These are phyloP conservation scores for Blastobotrys capitulatus DNA, from an alignment of 1,139 yeast species.

Conservation along the genomic window DNA sequence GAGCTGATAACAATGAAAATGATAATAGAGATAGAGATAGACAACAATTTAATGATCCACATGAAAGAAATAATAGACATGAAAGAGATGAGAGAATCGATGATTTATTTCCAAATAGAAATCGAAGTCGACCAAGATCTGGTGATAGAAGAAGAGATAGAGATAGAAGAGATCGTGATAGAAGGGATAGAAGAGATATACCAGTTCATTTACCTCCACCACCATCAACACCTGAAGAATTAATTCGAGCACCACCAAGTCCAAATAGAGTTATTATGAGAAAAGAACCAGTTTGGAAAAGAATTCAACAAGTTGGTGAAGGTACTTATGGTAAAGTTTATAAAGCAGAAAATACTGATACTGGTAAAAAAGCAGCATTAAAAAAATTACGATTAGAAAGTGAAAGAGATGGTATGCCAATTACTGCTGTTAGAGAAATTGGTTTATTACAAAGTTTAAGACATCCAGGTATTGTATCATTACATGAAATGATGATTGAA, in stretches of 20 bases:
- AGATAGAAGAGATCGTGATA: too few relatives aligned
- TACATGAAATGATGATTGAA: conserved; percentile 88
- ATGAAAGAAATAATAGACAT: not conserved
- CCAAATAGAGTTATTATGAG: conserved; percentile 7
- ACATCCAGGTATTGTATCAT: conserved; percentile 74
- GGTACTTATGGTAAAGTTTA: conserved; percentile 82
- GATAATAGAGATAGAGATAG: not conserved
- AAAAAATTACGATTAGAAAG: conserved; percentile 77
- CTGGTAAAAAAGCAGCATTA: conserved; percentile 71
- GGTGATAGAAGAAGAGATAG: too few relatives aligned
- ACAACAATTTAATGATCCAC: too few relatives aligned
- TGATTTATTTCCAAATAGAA: not conserved
- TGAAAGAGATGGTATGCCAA: conserved; percentile 93
- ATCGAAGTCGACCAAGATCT: too few relatives aligned
- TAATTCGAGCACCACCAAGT: not conserved
- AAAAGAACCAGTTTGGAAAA: conserved; percentile 33
- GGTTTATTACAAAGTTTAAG: conserved; percentile 80
- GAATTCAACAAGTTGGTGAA: conserved; percentile 61
- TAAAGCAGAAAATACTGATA: conserved; percentile 66
- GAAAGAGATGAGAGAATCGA: not conserved
- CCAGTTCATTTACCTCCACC: too few relatives aligned
- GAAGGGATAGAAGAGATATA: not conserved
- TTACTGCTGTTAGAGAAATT: conserved; percentile 90
- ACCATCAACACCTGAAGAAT: not conserved
- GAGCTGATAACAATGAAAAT: not conserved